These are phyloP conservation scores for Coleophoma eucalyptorum DNA, from an alignment of 2,329 filamentous ascomycete species.

Conservation along the genomic window DNA sequence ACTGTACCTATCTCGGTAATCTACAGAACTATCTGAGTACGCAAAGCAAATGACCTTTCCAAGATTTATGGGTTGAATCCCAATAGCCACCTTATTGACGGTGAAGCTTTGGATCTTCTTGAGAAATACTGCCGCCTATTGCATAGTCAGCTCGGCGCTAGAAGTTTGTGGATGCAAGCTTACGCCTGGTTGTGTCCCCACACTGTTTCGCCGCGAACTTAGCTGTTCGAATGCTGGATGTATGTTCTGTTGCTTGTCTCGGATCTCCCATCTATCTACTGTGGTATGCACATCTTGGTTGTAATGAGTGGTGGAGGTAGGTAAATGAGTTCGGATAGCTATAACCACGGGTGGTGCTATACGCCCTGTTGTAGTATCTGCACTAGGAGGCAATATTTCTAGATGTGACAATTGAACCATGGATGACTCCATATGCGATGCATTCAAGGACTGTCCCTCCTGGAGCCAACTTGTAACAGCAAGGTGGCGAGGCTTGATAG, in stretches of 20 bases:
- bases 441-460: slow-evolving; percentile 20
- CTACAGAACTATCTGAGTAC: slow-evolving; percentile 76
- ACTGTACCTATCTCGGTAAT: slow-evolving; percentile 73
- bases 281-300: slow-evolving; percentile 67
- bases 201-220: slow-evolving; percentile 57
- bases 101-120: slow-evolving; percentile 64
- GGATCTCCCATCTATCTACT: slow-evolving; percentile 78
- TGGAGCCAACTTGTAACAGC: slow-evolving; percentile 50
- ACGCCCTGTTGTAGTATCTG: slow-evolving; percentile 41
- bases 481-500: slow-evolving; percentile 51
- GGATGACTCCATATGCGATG: slow-evolving; percentile 43
- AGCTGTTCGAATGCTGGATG: slow-evolving; percentile 78
- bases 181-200: slow-evolving; percentile 20
- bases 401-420: slow-evolving; percentile 69
- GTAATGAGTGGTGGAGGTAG: slow-evolving; percentile 49
- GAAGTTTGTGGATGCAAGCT: slow-evolving; percentile 6
- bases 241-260: slow-evolving; percentile 60
- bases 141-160: slow-evolving; percentile 5
- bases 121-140: slow-evolving; percentile 42
- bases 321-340: slow-evolving; percentile 65
- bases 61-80: slow-evolving; percentile 63
- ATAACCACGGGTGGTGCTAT: slow-evolving; percentile 57
- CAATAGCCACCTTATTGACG: slow-evolving; percentile 67
- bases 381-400: slow-evolving; percentile 65
- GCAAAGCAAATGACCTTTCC: slow-evolving; percentile 69